Base-by-base conservation (phyloP, 495 filamentous ascomycete species). In the Penicillium arizonense region DNA sequence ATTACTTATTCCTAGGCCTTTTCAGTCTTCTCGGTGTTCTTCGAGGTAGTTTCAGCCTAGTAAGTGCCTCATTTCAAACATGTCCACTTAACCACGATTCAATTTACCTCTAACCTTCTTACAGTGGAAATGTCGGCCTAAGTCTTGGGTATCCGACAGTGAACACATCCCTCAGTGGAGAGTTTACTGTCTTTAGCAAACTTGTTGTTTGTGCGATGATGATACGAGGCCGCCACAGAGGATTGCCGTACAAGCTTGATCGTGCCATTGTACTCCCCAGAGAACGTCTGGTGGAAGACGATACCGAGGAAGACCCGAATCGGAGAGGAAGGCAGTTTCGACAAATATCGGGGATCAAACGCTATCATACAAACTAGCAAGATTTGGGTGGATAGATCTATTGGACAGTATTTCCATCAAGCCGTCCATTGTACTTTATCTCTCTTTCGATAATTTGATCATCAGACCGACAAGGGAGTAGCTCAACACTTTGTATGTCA, bases 121-220 rank as follows among this genome's bases (percentile, higher is more conserved):
- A 13, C 28, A 76, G 71, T 53, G 92, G 88, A 49, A 97, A 91
- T 9, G 92, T 97, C 24, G 92, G 92, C 14, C 82, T 96, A 40
- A 87, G 81, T 55, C 76, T 97, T 9, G 92, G 92, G 4, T 92
- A 90, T 55, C 79, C 87, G 0, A 73, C 66, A 14, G 78, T 81
- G 59, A 85, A 87, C 42, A 79, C 88, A 3, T 88, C 86, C 2
- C 87, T 97, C 48, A 86, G 78, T 28, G 84, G 79, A 11, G 75
- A 93, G 58, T 94, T 97, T 61, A 77, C 69, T 2, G 77, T 82
- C 7, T 69, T 95, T 24, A 86, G 84, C 28, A 97, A 96, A 64
- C 81, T 96, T 7, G 85, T 96, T 38, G 82, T 96, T 49, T 86
- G 93, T 50, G 85, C 85, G 12, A 91, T 95, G 89, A 85, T 92